A percentile compares a stretch with the other conserved stretches of the same genome.
Conservation (phyloP, 768 basidiomycete genomes). For the Boletus rufocinnamomeus region DNA sequence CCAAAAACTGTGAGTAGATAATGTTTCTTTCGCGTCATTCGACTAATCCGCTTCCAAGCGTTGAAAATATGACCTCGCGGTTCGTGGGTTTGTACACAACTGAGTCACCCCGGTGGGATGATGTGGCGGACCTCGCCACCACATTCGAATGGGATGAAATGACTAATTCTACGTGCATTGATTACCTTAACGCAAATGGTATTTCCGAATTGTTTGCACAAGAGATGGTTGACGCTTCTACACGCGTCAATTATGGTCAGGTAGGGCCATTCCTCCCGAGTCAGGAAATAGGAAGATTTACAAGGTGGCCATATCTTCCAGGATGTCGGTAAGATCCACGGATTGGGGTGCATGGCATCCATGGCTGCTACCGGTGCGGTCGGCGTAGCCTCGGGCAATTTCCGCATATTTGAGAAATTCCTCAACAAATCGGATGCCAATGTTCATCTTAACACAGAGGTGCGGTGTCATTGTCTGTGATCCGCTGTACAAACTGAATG, state of each 20-base stretch:
- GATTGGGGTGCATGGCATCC: slow-evolving; percentile 67
- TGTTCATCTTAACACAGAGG: slow-evolving; percentile 69
- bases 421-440: slow-evolving; percentile 67
- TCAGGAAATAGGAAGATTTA: neutral
- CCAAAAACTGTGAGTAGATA: slow-evolving; percentile 49
- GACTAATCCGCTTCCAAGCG: slow-evolving; percentile 41
- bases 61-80: slow-evolving; percentile 51
- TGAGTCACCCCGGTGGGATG: slow-evolving; percentile 60
- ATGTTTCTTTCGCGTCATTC: neutral
- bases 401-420: slow-evolving; percentile 82
- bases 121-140: slow-evolving; percentile 57
- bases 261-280: slow-evolving; percentile 34
- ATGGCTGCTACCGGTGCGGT: slow-evolving; percentile 72
- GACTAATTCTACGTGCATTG: slow-evolving; percentile 51
- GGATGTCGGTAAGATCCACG: slow-evolving; percentile 74
- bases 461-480: slow-evolving; percentile 29
- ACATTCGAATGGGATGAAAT: slow-evolving; percentile 52
- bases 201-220: slow-evolving; percentile 58
- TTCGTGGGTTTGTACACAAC: slow-evolving; percentile 59
- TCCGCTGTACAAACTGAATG: neutral
- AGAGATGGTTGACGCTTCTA: slow-evolving; percentile 80
- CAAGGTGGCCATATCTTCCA: slow-evolving; percentile 29
- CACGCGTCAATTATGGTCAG: slow-evolving; percentile 85
- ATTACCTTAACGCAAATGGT: slow-evolving; percentile 56
- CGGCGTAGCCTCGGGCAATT: slow-evolving; percentile 78